phyloP scores from a whole-genome alignment of 768 basidiomycete species.

The Suillus variegatus region DNA sequence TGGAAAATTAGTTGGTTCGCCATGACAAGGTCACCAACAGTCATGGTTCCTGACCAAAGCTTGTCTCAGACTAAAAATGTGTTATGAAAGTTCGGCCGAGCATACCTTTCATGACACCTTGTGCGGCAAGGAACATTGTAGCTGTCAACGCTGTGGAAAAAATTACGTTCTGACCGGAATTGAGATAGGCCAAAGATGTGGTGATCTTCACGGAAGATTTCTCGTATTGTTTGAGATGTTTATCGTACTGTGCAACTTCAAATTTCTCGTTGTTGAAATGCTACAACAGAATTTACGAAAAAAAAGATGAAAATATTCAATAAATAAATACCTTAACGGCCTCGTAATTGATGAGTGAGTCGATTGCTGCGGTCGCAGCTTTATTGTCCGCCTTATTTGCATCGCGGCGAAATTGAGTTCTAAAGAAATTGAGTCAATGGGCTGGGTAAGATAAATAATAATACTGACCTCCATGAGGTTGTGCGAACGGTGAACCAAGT shows the following conservation, averaged over 20 bases:
- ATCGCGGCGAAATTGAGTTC: conserved; percentile 90
- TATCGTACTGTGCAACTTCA: conserved; percentile 91
- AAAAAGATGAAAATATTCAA: background rate
- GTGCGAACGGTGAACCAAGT: conserved; percentile 98
- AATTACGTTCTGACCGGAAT: conserved; percentile 96
- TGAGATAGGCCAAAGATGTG: conserved; percentile 89
- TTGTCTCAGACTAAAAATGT: conserved; percentile 11
- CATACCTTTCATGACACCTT: conserved; percentile 88
- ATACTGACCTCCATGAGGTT: conserved; percentile 86
- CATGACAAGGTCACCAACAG: conserved; percentile 98
- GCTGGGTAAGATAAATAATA: background rate
- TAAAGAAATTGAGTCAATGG: conserved; percentile 29
- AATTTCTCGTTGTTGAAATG: conserved; percentile 97
- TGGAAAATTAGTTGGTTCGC: conserved; percentile 99
- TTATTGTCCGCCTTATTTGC: conserved; percentile 97
- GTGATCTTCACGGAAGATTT: conserved; percentile 93
- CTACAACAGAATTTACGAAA: conserved; percentile 40
- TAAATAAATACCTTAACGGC: conserved; percentile 81
- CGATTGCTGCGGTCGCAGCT: conserved; percentile 91
- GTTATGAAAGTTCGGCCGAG: background rate
- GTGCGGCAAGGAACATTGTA: conserved; percentile 96
- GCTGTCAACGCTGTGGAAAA: conserved; percentile 91
- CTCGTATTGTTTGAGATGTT: conserved; percentile 84
- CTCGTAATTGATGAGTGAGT: conserved; percentile 97
- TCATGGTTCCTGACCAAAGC: conserved; percentile 79